Evolutionary conservation across 2,329 filamentous ascomycete genomes (phyloP), one percentile per base, ranked within the genome.

Genomic region (Clonostachys rhizophaga): DNA sequence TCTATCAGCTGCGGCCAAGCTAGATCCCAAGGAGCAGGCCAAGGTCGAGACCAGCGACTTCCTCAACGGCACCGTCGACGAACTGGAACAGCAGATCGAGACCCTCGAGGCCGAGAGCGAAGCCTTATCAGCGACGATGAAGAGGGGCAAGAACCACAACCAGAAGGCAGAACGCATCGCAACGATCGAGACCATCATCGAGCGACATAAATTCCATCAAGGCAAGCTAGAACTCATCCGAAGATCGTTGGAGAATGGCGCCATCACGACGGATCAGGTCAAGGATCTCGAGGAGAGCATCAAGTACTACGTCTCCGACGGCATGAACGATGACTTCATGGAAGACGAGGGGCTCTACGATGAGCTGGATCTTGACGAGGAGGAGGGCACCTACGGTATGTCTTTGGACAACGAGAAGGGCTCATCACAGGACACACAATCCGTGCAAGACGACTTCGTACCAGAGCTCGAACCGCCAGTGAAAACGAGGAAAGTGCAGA

Each of bases 11-110:
- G 90, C 91, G 24, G 86, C 90, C 44, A 95, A 95, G 69, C 79
- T 97, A 54, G 94, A 99, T 71, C 94, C 94, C n/a, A 95, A 91
- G 65, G 94, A 97, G 67, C 90, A 95, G 67, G 92, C 95, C 65
- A 95, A 96, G 71, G 76, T 88, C 52, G 92, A 97, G 59, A 79
- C 88, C 33, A 83, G 86, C 71, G 87, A 96, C 48, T 97, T 97
- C 69, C 74, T 99, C 42, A 84, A 84, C 52, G 80, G 74, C 49
- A 91, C 89, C 81, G 90, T 97, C 47, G 91, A 96, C 62, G 89
- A 96, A 63, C 81, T 99, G 49, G 91, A 95, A 62, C 86, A 87
- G 57, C 91, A 96, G 70, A 94, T 97, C 65, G 94, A 99, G 71
- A 79, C 83, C 30, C 81, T 94, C 54, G 94, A 99, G 67, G 91